Base-by-base conservation (phyloP, 2,329 filamentous ascomycete genomes). In the Aureobasidium sp. region DNA sequence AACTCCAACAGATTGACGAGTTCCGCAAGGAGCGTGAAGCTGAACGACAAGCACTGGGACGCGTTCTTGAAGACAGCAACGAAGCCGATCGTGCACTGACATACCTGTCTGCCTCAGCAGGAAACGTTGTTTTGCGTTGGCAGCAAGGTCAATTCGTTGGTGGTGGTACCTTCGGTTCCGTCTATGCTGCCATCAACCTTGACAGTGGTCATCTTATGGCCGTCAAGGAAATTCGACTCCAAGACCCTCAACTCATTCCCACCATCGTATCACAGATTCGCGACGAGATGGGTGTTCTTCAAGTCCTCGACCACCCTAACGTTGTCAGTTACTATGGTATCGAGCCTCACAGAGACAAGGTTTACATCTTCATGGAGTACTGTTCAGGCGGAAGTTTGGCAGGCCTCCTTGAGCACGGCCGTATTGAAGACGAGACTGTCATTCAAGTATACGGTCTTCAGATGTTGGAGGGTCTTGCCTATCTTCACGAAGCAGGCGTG, bases 321-420 rank as follows among this genome's bases (percentile, higher is more conserved):
- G 90, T 99, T 64, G 95, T 99, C 27, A 93, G 91, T 10, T 99
- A 99, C 76, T 94, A 94, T 71, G 94, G 94, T 62, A 97, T 99
- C 70, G 94, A 99, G 74, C 94, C 97, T 3, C 94, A 99, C 75
- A 85, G 94, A 65, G 94, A 99, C 79, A 94, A 96, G 72, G 94
- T 99, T n/a, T 99, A 97, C 75, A 97, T 99, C 67, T 99, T 99
- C 73, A 99, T 99, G 94, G 94, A 99, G 75, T 97, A 96, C 75
- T 99, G 94, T 74, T 95, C 91, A 5, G 93, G 94, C 57, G 94
- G 94, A 25, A 97, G 93, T 16, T 81, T 99, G 53, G 92, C 94
- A 45, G 89, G 85, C 55, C 78, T 99, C 58, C 80, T 99, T 45
- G 94, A 99, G 73, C 93, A 99, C 71, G 94, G 94, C 13, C 89